Conservation (phyloP, 1,139 yeast genomes). For the Taphrina communis region DNA sequence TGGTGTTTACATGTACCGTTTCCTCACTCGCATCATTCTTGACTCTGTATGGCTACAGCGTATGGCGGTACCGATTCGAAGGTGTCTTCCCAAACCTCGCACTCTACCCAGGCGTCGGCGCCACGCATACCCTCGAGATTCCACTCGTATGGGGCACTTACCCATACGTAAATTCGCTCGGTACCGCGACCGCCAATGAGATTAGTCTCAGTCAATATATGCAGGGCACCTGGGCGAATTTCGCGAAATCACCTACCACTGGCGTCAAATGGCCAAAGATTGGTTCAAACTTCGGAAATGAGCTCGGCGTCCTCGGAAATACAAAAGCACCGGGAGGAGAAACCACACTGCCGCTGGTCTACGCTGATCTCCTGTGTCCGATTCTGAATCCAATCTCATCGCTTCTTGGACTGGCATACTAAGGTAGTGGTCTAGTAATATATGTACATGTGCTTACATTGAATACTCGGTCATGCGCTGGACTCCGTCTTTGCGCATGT, state of each 20-base stretch:
- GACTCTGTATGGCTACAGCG: conserved; percentile 3
- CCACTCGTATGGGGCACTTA: conserved; percentile 28
- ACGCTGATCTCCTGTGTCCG: conserved; percentile 9
- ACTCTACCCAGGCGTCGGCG: not conserved
- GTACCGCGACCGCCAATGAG: conserved; percentile 4
- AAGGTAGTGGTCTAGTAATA: too few relatives aligned
- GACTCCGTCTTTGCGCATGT: too few relatives aligned
- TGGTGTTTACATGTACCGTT: conserved; percentile 1
- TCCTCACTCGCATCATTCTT: conserved; percentile 2
- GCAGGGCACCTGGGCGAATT: conserved; percentile 30
- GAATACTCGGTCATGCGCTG: too few relatives aligned
- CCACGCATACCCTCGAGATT: conserved; percentile 18
- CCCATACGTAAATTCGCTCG: not conserved
- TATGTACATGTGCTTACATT: too few relatives aligned
- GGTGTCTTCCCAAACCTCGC: conserved; percentile 13
- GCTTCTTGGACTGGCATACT: not conserved
- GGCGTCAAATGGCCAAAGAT: conserved; percentile 21
- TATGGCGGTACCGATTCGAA: conserved; percentile 22
- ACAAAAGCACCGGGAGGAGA: not conserved
- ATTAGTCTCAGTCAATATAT: conserved; percentile 6
- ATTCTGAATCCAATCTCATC: not conserved
- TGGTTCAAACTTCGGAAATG: not conserved
- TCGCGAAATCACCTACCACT: conserved; percentile 10
- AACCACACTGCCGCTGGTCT: not conserved
- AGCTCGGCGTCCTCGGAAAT: conserved; percentile 14